These are phyloP conservation scores for Hansfordia pulvinata DNA, from an alignment of 2,329 filamentous ascomycete species.

Conservation along the genomic window DNA sequence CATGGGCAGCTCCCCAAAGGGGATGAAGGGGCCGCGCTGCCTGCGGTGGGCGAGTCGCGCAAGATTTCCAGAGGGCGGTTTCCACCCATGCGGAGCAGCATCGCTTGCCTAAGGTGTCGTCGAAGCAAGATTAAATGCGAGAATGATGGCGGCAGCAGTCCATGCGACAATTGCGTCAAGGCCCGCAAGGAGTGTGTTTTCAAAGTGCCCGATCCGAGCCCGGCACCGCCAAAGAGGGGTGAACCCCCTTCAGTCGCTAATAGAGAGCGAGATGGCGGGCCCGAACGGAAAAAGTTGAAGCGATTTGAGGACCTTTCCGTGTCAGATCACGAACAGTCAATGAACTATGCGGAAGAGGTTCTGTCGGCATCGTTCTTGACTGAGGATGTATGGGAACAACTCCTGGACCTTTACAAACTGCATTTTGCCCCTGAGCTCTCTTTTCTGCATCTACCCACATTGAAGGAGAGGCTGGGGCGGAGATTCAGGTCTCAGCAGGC, in stretches of 20 bases:
- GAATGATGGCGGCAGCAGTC: conserved; percentile 58
- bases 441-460: conserved; percentile 54
- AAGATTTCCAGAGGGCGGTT: too few relatives aligned
- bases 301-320: conserved; percentile 28
- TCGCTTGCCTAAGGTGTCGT: conserved; percentile 66
- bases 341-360: conserved; percentile 38
- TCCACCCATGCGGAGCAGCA: conserved; percentile 58
- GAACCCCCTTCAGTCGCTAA: conserved; percentile 22
- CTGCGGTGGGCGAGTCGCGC: too few relatives aligned
- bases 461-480: conserved; percentile 37
- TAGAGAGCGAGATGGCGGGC: conserved; percentile 25
- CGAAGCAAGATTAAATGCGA: conserved; percentile 84
- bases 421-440: conserved; percentile 62
- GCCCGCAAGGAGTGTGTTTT: conserved; percentile 51
- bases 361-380: conserved; percentile 50
- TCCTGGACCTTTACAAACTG: conserved; percentile 56
- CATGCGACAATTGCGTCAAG: conserved; percentile 63
- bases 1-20: too few relatives aligned
- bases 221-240: conserved; percentile 26
- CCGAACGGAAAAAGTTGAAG: conserved; percentile 35
- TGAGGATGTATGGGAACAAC: conserved; percentile 50
- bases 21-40: too few relatives aligned
- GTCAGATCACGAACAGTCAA: conserved; percentile 21
- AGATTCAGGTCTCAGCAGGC: conserved; percentile 22
- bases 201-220: conserved; percentile 46